phyloP scores from a whole-genome alignment of 768 basidiomycete species.

The Calocybe indica region DNA sequence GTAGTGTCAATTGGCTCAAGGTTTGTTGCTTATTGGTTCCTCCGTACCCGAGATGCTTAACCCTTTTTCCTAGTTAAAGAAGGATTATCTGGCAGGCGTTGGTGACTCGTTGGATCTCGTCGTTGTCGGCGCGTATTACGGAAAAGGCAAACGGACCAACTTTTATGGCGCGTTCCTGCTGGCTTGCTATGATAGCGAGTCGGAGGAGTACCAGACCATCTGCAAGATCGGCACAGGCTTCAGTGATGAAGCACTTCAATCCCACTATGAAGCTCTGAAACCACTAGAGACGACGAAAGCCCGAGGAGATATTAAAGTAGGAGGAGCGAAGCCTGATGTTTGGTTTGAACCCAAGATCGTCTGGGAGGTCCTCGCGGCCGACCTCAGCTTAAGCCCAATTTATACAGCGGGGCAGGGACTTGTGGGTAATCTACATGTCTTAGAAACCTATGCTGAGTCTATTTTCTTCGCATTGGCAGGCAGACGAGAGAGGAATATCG shows the following conservation, averaged over 20 bases:
- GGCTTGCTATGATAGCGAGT: conserved; percentile 92
- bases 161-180: conserved; percentile 98
- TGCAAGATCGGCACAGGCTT: conserved; percentile 99
- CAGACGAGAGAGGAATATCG: conserved; percentile 89
- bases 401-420: conserved; percentile 93
- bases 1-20: conserved; percentile 98
- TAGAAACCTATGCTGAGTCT: neutral
- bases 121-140: conserved; percentile 96
- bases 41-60: conserved; percentile 2
- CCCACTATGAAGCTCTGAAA: conserved; percentile 76
- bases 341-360: conserved; percentile 98
- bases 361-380: conserved; percentile 98
- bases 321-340: conserved; percentile 92
- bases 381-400: conserved; percentile 92
- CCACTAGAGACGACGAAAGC: conserved; percentile 66
- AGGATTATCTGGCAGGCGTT: conserved; percentile 94
- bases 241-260: conserved; percentile 82
- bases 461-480: conserved; percentile 33
- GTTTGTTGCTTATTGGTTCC: conserved; percentile 29
- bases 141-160: conserved; percentile 95
- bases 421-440: conserved; percentile 37
- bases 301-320: conserved; percentile 81
- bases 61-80: conserved; percentile 70
- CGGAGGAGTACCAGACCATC: conserved; percentile 93
- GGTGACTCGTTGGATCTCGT: conserved; percentile 97